Evolutionary conservation across 352 stramenopile species (phyloP).

Genomic region (Globisporangium rhizosaccharum): DNA sequence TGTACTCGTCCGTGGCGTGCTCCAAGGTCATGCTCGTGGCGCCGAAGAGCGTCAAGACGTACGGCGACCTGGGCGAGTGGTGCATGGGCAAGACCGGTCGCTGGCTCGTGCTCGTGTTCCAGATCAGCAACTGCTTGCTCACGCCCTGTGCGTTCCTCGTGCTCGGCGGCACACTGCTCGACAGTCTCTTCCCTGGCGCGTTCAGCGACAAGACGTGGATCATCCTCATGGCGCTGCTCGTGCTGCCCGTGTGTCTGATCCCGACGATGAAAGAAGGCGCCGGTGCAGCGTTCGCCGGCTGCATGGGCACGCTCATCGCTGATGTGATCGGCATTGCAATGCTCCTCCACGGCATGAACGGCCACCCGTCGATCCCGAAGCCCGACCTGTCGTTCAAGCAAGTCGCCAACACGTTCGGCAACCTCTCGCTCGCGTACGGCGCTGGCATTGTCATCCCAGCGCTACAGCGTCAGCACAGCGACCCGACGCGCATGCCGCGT

Average conservation of each 20-base stretch:
- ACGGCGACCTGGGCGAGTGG: slow-evolving; percentile 23
- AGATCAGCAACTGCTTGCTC: slow-evolving; percentile 11
- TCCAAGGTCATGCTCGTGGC: slow-evolving; percentile 21
- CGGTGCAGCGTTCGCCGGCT: slow-evolving; percentile 32
- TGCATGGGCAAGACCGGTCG: slow-evolving; percentile 18
- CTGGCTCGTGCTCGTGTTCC: slow-evolving; percentile 14
- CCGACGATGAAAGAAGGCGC: slow-evolving; percentile 43
- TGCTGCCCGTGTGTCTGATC: slow-evolving; percentile 34
- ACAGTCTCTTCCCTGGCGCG: slow-evolving; percentile 39
- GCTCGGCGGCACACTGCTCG: slow-evolving; percentile 43
- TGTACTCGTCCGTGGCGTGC: slow-evolving; percentile 19
- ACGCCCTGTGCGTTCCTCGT: slow-evolving; percentile 21
- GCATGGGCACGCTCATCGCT: slow-evolving; percentile 40
- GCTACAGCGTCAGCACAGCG: slow-evolving; percentile 19
- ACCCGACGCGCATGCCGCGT: slow-evolving; percentile 27
- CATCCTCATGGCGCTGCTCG: slow-evolving; percentile 34
- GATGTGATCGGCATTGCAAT: slow-evolving; percentile 31
- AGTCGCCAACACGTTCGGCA: slow-evolving; percentile 21
- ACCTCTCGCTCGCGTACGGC: slow-evolving; percentile 24
- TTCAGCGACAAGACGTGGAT: slow-evolving; percentile 50
- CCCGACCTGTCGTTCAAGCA: slow-evolving; percentile 21
- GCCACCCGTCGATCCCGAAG: slow-evolving; percentile 7
- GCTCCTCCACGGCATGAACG: slow-evolving; percentile 4
- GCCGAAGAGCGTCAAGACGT: slow-evolving; percentile 18
- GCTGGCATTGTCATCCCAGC: slow-evolving; percentile 24